These are phyloP conservation scores for Talaromyces albobiverticillius DNA, from an alignment of 2,329 filamentous ascomycete genomes.

Conservation along the genomic window DNA sequence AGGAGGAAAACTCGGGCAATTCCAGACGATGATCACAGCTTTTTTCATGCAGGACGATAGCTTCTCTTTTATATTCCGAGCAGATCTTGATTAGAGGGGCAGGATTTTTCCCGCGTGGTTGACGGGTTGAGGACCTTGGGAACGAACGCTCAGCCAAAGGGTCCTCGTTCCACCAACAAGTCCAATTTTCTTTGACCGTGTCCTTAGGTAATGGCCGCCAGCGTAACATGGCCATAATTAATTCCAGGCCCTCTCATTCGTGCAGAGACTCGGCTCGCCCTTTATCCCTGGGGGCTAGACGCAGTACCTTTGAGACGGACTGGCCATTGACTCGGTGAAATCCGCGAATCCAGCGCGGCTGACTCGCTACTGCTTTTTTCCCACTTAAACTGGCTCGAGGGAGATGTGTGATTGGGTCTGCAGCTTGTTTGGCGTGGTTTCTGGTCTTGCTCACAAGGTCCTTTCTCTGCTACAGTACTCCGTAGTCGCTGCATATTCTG, in stretches of 20 bases:
- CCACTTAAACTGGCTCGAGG: background rate
- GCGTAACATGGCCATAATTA: background rate
- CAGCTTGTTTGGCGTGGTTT: too few species aligned
- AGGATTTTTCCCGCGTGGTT: background rate
- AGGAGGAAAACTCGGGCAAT: background rate
- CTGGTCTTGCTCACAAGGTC: background rate
- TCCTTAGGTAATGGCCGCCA: too few species aligned
- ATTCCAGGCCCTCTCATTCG: background rate
- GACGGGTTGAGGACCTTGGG: slow-evolving; percentile 8
- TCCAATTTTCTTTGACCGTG: too few species aligned
- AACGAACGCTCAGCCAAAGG: background rate
- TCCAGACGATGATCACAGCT: background rate
- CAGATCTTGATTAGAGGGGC: background rate
- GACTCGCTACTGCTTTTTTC: too few species aligned
- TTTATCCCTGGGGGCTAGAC: background rate
- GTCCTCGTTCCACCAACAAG: background rate
- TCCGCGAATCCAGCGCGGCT: too few species aligned
- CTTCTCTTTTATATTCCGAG: background rate
- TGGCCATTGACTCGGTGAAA: too few species aligned
- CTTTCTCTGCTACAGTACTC: background rate
- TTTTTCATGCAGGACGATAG: background rate
- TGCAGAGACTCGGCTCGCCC: background rate
- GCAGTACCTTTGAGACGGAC: background rate
- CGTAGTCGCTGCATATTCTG: too few species aligned
- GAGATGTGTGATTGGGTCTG: background rate